phyloP scores from a whole-genome alignment of 192 early-diverging fungal genomes.

The Rhizoclosmatium sp. region DNA sequence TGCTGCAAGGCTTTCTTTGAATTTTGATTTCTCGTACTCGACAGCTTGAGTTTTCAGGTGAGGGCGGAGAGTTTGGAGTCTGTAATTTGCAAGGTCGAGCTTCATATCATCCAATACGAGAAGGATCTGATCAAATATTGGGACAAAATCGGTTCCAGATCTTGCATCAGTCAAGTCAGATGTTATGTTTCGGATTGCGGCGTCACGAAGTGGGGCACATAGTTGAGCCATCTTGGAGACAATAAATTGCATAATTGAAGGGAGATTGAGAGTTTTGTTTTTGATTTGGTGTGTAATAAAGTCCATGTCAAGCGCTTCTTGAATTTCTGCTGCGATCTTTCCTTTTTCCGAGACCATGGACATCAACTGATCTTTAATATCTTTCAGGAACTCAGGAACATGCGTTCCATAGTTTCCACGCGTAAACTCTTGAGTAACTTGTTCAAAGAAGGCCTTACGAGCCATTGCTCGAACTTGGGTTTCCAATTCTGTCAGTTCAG shows the following conservation, averaged over 20 bases:
- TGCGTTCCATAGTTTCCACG: slow-evolving; percentile 54
- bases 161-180: slow-evolving; percentile 6
- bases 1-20: slow-evolving; percentile 59
- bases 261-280: slow-evolving; percentile 63
- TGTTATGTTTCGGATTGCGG: slow-evolving; percentile 50
- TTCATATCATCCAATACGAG: slow-evolving; percentile 79
- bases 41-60: slow-evolving; percentile 73
- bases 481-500: slow-evolving; percentile 55
- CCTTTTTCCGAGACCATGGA: slow-evolving; percentile 67
- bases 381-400: slow-evolving; percentile 60
- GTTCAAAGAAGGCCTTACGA: slow-evolving; percentile 77
- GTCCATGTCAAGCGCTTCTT: slow-evolving; percentile 72
- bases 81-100: slow-evolving; percentile 82
- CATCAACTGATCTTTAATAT: slow-evolving; percentile 70
- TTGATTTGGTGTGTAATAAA: slow-evolving; percentile 73
- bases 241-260: slow-evolving; percentile 54
- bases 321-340: slow-evolving; percentile 61
- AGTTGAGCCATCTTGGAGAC: slow-evolving; percentile 69
- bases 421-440: slow-evolving; percentile 65
- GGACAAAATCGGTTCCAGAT: slow-evolving; percentile 32
- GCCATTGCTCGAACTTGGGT: slow-evolving; percentile 65
- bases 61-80: slow-evolving; percentile 71
- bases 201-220: slow-evolving; percentile 82
- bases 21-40: slow-evolving; percentile 77
- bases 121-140: slow-evolving; percentile 61